Evolutionary conservation across 331 rosid genomes (phyloP), one percentile per base, ranked within the genome.

Genomic region (Cydonia oblonga): DNA sequence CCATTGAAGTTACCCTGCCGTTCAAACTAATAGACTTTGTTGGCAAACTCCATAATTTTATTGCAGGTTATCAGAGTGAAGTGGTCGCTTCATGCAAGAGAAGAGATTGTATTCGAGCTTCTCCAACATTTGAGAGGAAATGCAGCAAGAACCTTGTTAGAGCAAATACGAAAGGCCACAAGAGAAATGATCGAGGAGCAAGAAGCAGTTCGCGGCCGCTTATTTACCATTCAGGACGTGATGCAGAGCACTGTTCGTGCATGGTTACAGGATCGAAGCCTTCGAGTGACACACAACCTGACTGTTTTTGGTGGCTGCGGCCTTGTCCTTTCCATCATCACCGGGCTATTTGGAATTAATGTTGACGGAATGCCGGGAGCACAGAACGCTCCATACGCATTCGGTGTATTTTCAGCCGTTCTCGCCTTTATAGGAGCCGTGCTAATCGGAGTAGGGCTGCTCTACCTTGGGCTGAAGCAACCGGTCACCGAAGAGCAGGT

Each of bases 181-280:
- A 82, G 98, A 71, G 81, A 87, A 77, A 93, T 93, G 98, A 87
- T 93, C 40, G 97, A 84, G 68, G 98, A 91, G 87, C 96, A 93
- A 83, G 98, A 93, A 86, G 98, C 97, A 57, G 98, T 85, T 80
- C 96, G 98, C 64, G 92, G 66, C 46, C 97, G 98, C 71, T 76
- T 93, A 57, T 93, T 93, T 79, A 93, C 92, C 23, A 91, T 93
- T 84, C 97, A 91, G 85, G 98, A 90, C 77, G 97, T 88, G 75
- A 85, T 91, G 96, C 98, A 93, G 81, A 89, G 98, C 81, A 79
- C 87, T 51, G 96, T 93, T 67, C 97, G 97, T n/a, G 92, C 98
- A 52, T 91, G 98, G 98, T 80, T 91, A 88, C 98, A 93, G 96
- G 98, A 91, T 70, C 87, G 64, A 81, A 93, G 98, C 85, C 96